A percentile compares a stretch with the other conserved stretches of the same genome.
phyloP scores from a whole-genome alignment of 176 grass and related monocot species.

The Carex myosuroides region DNA sequence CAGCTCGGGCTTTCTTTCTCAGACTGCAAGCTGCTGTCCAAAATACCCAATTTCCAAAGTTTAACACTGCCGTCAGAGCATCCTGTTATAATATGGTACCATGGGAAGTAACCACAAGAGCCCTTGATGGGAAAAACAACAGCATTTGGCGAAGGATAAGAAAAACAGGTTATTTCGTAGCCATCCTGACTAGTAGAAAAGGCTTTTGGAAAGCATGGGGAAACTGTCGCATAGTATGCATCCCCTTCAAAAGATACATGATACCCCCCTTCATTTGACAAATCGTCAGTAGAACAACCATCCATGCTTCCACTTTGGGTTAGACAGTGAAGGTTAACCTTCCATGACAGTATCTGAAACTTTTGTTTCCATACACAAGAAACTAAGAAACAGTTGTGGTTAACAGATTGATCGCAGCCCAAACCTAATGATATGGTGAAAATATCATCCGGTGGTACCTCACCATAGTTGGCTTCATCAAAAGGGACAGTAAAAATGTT shows the following conservation, averaged over 20 bases:
- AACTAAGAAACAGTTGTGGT: slow-evolving; percentile 56
- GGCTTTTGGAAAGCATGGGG: slow-evolving; percentile 39
- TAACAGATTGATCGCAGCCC: slow-evolving; percentile 31
- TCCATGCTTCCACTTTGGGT: slow-evolving; percentile 28
- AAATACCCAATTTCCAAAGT: slow-evolving; percentile 60
- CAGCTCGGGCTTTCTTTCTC: slow-evolving; percentile 41
- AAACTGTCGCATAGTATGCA: slow-evolving; percentile 40
- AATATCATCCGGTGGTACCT: slow-evolving; percentile 61
- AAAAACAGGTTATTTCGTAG: slow-evolving; percentile 49
- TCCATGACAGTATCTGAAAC: slow-evolving; percentile 64
- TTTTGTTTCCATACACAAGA: slow-evolving; percentile 64
- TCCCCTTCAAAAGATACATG: slow-evolving; percentile 39
- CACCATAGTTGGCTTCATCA: slow-evolving; percentile 21
- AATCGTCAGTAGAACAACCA: slow-evolving; percentile 32
- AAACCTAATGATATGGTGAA: slow-evolving; percentile 62
- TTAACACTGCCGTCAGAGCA: slow-evolving; percentile 63
- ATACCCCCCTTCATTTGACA: slow-evolving; percentile 38
- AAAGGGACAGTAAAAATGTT: slow-evolving; percentile 70
- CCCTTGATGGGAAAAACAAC: slow-evolving; percentile 41
- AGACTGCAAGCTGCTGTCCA: slow-evolving; percentile 28
- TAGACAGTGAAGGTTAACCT: slow-evolving; percentile 46
- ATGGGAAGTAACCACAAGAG: slow-evolving; percentile 26
- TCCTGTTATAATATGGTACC: slow-evolving; percentile 82
- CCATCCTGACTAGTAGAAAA: slow-evolving; percentile 41
- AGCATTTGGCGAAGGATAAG: slow-evolving; percentile 38